Evolutionary conservation across 768 basidiomycete genomes (phyloP), one percentile per base, ranked within the genome.

Genomic region (Suillus weaverae): DNA sequence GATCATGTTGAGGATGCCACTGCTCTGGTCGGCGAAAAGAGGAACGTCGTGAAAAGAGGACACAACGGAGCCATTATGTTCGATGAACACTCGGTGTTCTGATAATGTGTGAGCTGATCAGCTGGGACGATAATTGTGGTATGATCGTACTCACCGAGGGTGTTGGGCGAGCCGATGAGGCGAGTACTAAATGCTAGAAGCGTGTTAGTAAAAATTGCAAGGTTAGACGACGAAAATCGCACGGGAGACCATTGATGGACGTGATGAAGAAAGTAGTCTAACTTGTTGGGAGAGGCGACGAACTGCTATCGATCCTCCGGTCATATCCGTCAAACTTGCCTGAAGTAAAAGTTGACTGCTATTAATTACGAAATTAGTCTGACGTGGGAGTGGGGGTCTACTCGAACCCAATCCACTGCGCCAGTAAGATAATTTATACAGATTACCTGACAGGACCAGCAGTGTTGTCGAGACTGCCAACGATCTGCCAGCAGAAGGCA

Each of bases 1-100:
- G 78, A 97, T 83, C 94, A 99, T 98, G 90, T 98, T 99, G 81
- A 97, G 85, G 83, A 98, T 90, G 74, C 93, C 93, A 78, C 91
- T 92, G 81, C 83, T 89, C 83, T 90, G 93, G 81, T 99, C 95
- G 62, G 95, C 95, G 77, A 97, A 98, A 74, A 99, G 95, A 13
- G 97, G 95, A 77, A 99, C 92, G 81, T 99, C 97, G 76, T 99
- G 97, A 86, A 89, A 95, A 66, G 91, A 83, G 13, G 94, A 94
- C 62, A 93, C 80, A 76, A 92, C 90, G 62, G 86, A 84, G 71
- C 91, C 90, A 72, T 92, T 90, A 74, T 93, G 90, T 79, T 99
- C 96, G 80, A 95, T 88, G 86, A 80, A 99, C 65, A 97, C 90
- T 69, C 97, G 91, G 82, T 98, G 94, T 71, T 99, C 97, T 98